Base-by-base conservation (phyloP, 805 yeast genomes). In the Cyberlindnera mrakii region DNA sequence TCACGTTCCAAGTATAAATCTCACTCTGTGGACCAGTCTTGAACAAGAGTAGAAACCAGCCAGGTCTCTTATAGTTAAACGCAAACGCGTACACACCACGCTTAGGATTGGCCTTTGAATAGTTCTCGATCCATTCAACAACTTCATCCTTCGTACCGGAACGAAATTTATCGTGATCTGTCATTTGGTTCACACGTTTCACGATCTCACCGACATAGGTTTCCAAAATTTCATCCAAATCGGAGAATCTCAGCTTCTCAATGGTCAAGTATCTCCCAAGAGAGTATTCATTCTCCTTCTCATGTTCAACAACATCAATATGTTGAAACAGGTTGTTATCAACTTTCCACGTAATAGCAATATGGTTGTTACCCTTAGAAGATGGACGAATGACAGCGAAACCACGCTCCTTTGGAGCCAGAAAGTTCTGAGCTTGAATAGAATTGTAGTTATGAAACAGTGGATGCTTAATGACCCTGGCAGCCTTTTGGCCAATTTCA, bases 311-410 rank as follows among this genome's bases (percentile, higher is more conserved):
- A 37, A 93, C 85, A 53, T 89, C 93, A 50, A 93, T 69, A 61
- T 93, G 98, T 62, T 93, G 98, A 66, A 84, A 93, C 48, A 91
- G 67, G 60, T 82, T 85, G 59, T 86, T 91, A 46, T 86, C 93
- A 37, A 93, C 90, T 62, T 93, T 93, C 97, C 98, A 93, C 0
- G 99, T 91, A 34, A 91, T 82, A 3, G 96, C 89, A 53, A 93
- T 72, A 63, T 82, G 96, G 49, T 87, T 85, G 37, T 77, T 72
- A 35, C 99, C 99, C 49, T 82, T 79, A 9, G 96, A 87, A 0
- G 97, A 88, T 16, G 98, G 99, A 53, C 99, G 77, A 43, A 93
- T 85, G 17, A 93, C 96, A 65, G 88, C 77, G 53, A 87, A 96
- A 41, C 99, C 99, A 50, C 90, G 82, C 35, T 82, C 77, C 59